These are phyloP conservation scores for Cronartium quercuum DNA, from an alignment of 1,284 basidiomycete species.

Conservation along the genomic window DNA sequence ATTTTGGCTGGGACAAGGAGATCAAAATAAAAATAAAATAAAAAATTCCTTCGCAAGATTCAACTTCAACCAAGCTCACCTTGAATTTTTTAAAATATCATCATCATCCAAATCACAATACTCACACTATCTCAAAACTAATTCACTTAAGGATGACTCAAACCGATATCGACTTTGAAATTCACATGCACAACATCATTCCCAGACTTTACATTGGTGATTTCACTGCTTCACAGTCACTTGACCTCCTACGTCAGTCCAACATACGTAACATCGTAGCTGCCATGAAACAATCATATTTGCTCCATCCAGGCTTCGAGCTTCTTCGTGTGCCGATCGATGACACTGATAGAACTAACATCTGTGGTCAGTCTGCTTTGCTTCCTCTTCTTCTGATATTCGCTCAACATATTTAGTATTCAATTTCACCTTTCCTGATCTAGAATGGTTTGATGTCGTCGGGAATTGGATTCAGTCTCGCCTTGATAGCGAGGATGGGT, in stretches of 20 bases:
- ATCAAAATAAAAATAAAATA: no score
- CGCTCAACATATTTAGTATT: neutral
- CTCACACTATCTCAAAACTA: no score
- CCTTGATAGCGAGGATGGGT: neutral
- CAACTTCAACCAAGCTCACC: no score
- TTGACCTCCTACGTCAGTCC: neutral
- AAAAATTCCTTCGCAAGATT: no score
- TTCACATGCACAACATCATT: neutral
- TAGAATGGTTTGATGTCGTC: constrained; percentile 36
- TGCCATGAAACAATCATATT: constrained; percentile 26
- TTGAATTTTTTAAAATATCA: no score
- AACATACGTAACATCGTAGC: constrained; percentile 20
- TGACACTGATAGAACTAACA: constrained; percentile 15
- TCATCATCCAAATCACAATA: no score
- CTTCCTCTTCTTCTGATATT: neutral
- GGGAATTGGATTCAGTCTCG: constrained; percentile 21
- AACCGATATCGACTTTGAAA: no score
- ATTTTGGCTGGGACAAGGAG: no score
- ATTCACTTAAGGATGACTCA: no score
- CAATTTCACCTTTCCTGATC: neutral
- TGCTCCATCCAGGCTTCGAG: constrained; percentile 1
- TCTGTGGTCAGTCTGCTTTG: constrained; percentile 1
- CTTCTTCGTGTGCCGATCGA: constrained; percentile 10
- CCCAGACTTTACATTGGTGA: constrained; percentile 24
- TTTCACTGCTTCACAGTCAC: constrained; percentile 2